Evolutionary conservation across 768 basidiomycete species (phyloP), one percentile per base, ranked within the genome.

Genomic region (Cystobasidium onofrii): DNA sequence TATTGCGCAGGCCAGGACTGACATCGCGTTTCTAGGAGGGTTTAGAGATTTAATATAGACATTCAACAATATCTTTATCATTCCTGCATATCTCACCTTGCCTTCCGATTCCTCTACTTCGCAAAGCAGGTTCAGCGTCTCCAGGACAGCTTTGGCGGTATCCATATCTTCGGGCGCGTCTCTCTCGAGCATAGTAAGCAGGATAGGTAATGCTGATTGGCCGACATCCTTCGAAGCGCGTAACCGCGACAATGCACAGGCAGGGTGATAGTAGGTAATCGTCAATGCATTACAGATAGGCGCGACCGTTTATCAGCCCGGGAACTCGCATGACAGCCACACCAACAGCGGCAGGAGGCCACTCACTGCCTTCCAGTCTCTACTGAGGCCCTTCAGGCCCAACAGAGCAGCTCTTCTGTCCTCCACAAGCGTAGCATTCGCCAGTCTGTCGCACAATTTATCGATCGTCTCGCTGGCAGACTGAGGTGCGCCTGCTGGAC

Each of bases 321-420:
- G 15, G 9, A 50, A 7, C 15, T 7, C 46, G 18, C 9, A 15
- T 3, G n/a, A 3, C 46, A 20, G 20, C 46, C 46, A 50, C 57
- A 34, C 4, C 57, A 60, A 60, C 57, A 17, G 20, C 57, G 31
- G 33, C 33, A 60, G 23, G 34, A 60, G 57, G 20, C 9, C 10
- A 77, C 81, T 72, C 54, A 82, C 82, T 74, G 88, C 85, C 80
- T 90, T 94, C 84, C 90, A 92, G 81, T 96, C 94, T 73, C 93
- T 86, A 57, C 88, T 84, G 66, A 98, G 87, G 25, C 94, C 95
- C 80, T 98, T 98, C 76, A 99, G 85, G 0, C 92, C 87, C 65
- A 96, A 84, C n/a, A 99, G 89, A 0, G 95, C 89, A 31, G 95
- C 95, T 73, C 92, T 86, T 77, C 96, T 85, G 82, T 98, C 96